phyloP scores from a whole-genome alignment of 176 grass and related monocot species.

The Oryza longistaminata region DNA sequence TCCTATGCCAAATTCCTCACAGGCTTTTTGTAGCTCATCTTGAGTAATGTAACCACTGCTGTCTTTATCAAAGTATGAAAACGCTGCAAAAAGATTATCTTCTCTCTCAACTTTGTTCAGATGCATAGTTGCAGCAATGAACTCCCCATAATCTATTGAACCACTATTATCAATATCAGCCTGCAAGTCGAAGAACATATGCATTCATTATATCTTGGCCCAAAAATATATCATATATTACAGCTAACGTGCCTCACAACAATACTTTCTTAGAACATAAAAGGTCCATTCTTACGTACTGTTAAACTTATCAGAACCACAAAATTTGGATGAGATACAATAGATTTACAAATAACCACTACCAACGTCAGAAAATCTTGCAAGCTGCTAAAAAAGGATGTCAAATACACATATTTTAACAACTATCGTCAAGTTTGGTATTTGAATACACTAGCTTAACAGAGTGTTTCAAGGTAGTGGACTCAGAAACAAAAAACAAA shows the following conservation, averaged over 20 bases:
- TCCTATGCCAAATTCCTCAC: slow-evolving; percentile 86
- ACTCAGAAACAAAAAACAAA: slow-evolving; percentile 13
- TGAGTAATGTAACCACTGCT: slow-evolving; percentile 90
- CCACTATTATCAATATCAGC: slow-evolving; percentile 97
- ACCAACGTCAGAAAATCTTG: slow-evolving; percentile 1
- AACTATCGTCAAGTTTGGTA: slow-evolving; percentile 11
- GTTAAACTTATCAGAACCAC: slow-evolving; percentile 4
- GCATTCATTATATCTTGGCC: slow-evolving; percentile 37
- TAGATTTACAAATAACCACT: not conserved
- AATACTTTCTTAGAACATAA: slow-evolving; percentile 13
- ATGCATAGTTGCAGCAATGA: slow-evolving; percentile 91
- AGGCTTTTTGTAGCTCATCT: slow-evolving; percentile 92
- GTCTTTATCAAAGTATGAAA: slow-evolving; percentile 95
- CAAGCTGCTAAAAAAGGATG: slow-evolving; percentile 10
- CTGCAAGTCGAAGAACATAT: slow-evolving; percentile 50
- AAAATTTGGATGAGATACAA: not conserved
- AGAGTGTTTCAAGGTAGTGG: slow-evolving; percentile 16
- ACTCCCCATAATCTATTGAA: slow-evolving; percentile 89
- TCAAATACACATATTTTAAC: slow-evolving; percentile 15
- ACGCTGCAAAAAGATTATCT: slow-evolving; percentile 87
- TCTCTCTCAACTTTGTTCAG: slow-evolving; percentile 93
- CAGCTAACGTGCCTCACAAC: slow-evolving; percentile 3
- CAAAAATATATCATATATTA: slow-evolving; percentile 8
- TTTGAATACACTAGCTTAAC: slow-evolving; percentile 17
- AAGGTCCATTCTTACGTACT: not conserved